Base-by-base conservation (phyloP, 306 rosid genomes). In the Gleditsia sinensis region DNA sequence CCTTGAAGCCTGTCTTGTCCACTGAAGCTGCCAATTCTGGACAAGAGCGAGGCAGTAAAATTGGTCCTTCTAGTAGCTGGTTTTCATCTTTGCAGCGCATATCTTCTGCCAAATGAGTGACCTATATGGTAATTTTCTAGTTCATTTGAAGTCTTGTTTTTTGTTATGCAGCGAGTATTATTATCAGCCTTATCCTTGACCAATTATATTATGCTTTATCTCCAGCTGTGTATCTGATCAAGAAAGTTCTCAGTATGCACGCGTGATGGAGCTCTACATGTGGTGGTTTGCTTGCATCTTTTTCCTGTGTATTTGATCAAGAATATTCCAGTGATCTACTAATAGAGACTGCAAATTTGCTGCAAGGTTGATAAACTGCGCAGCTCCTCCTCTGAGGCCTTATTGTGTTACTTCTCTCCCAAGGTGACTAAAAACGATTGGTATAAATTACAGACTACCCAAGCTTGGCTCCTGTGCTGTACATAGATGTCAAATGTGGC, bases 51-150 rank as follows among this genome's bases (percentile, higher is more conserved):
- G 87, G 88, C 53, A 84, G 73, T 65, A 88, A 78, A 88, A 57
- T 87, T 75, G 96, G 94, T 62, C 91, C 91, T 74, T 93, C 97
- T 27, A 88, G 92, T 76, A 93, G 96, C 85, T 93, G 97, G 98
- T 83, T 93, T 84, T 80, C 94, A 53, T 91, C 97, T 59, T 79
- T 91, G 80, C 97, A 91, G 67, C 87, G 89, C 78, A 80, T 85
- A 36, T 86, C 92, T 69, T 90, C 96, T 65, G 83, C 89, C 74
- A 93, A 93, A 84, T 93, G 88, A 93, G 78, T 78, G 80, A 74
- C 69, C 39, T 14, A 42, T 25, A 62, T 78, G 92, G 95, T 91
- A 86, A 77, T 78, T 61, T 78, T 61, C 51, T 13, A 39, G 55
- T 60, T 66, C 72, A 33, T 69, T 23, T 80, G 23, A 6, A 3